Base-by-base conservation (phyloP, 768 basidiomycete species). In the Phylloporus scabripes region DNA sequence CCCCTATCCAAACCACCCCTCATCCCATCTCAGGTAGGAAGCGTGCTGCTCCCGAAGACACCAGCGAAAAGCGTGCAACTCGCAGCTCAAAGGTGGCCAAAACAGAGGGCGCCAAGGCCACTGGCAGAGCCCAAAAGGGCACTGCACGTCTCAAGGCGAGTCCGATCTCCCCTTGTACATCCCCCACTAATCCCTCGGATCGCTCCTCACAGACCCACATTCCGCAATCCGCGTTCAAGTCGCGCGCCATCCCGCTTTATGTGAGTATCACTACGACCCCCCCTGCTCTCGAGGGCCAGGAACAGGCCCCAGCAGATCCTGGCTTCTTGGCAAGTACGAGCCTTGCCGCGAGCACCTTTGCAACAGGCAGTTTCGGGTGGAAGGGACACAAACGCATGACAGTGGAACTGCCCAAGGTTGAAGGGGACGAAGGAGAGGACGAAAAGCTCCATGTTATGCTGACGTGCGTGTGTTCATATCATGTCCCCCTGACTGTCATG, bases 341-440 rank as follows among this genome's bases (percentile, higher is more conserved):
- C 0, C 72, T 89, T 7, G 55, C 74, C 4, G 79, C 89, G 1
- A 76, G 67, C 50, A 71, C 77, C 33, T 89, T 92, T 66, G 59
- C 71, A 12, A 88, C 87, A 0, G 87, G 88, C 10, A 87, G 85
- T 60, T 88, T 85, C 62, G 89, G 90, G 15, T 92, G 89, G 89
- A 91, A 89, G 63, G 88, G 83, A 2, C 78, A 66, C 63, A 85
- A 82, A 63, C 76, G 81, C 21, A 66, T 90, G 51, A 74, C 72
- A 1, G 73, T 92, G 44, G 84, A 88, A 58, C 62, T 91, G 14
- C 71, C 78, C 47, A 72, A 74, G 48, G 60, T 70, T 0, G 76
- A 78, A 14, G 69, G 65, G 14, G 73, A 65, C 12, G 73, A 65
- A 14, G 79, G 70, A 36, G 75, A 68, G 5, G 71, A 74, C 46